A percentile compares a stretch with the other conserved stretches of the same genome.
phyloP scores from a whole-genome alignment of 805 yeast species.

The Jamesozyma rosinii region DNA sequence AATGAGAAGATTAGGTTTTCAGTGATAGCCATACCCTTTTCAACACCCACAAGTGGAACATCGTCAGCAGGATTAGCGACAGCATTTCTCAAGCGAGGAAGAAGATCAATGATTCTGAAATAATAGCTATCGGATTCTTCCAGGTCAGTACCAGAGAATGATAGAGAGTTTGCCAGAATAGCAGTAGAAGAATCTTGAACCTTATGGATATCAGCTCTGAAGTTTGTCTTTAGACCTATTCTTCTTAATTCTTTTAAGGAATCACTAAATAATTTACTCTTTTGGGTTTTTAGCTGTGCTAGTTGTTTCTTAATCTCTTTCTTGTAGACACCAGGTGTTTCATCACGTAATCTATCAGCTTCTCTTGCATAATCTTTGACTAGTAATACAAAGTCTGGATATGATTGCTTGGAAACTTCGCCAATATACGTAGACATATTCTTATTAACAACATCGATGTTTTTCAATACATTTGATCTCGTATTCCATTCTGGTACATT shows the following conservation, averaged over 20 bases:
- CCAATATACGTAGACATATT: slow-evolving; percentile 47
- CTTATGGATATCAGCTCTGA: slow-evolving; percentile 56
- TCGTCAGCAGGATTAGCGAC: slow-evolving; percentile 57
- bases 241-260: slow-evolving; percentile 63
- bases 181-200: slow-evolving; percentile 54
- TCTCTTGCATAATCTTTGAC: slow-evolving; percentile 47
- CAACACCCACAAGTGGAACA: slow-evolving; percentile 60
- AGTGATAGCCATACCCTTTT: slow-evolving; percentile 63
- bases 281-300: slow-evolving; percentile 71
- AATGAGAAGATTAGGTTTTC: slow-evolving; percentile 62
- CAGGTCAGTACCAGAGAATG: slow-evolving; percentile 35
- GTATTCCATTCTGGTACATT: slow-evolving; percentile 40
- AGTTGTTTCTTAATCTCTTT: slow-evolving; percentile 67
- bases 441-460: slow-evolving; percentile 40
- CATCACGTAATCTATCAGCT: slow-evolving; percentile 55
- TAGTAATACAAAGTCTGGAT: slow-evolving; percentile 45
- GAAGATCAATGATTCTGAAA: slow-evolving; percentile 62
- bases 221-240: slow-evolving; percentile 64
- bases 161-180: slow-evolving; percentile 46
- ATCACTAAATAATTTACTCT: slow-evolving; percentile 67
- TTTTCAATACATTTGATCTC: slow-evolving; percentile 49
- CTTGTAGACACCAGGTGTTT: slow-evolving; percentile 63
- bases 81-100: slow-evolving; percentile 69
- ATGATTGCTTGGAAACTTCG: slow-evolving; percentile 25
- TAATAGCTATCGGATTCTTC: slow-evolving; percentile 46